These are phyloP conservation scores for Davidsoniella eucalypti DNA, from an alignment of 2,329 filamentous ascomycete species.

Conservation along the genomic window DNA sequence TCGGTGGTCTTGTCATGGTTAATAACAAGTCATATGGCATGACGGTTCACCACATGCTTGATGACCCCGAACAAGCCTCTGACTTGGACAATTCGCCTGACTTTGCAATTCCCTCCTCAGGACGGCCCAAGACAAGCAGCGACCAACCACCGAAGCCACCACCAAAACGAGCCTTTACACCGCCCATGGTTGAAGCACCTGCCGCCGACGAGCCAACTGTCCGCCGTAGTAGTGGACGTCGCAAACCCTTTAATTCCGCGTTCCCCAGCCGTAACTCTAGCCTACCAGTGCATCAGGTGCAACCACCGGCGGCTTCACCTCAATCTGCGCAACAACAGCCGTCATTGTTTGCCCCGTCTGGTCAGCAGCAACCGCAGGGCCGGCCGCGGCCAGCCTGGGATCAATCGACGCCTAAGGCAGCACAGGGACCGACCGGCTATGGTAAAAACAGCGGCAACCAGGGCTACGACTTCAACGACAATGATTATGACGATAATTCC, in stretches of 20 bases:
- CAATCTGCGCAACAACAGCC: neutral
- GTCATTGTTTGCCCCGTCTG: slow-evolving; percentile 3
- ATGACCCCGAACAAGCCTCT: slow-evolving; percentile 37
- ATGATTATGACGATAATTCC: slow-evolving; percentile 13
- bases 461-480: too few species aligned
- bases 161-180: neutral
- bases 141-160: too few species aligned
- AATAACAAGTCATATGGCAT: slow-evolving; percentile 79
- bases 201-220: neutral
- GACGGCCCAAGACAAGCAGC: neutral
- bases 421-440: too few species aligned
- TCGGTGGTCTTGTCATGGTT: slow-evolving; percentile 73
- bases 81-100: slow-evolving; percentile 13
- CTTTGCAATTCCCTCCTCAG: slow-evolving; percentile 2
- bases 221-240: slow-evolving; percentile 5
- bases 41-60: slow-evolving; percentile 94
- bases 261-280: neutral
- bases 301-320: neutral
- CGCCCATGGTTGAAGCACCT: neutral
- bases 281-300: neutral
- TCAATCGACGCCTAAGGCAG: neutral
- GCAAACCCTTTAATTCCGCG: neutral
- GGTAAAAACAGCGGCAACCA: too few species aligned
- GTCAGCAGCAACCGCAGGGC: neutral
- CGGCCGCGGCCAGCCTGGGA: neutral